Percentiles rank a stretch among this genome's conserved stretches.
phyloP scores from a whole-genome alignment of 2,329 filamentous ascomycete genomes.

The Ophiostoma pallidulum region DNA sequence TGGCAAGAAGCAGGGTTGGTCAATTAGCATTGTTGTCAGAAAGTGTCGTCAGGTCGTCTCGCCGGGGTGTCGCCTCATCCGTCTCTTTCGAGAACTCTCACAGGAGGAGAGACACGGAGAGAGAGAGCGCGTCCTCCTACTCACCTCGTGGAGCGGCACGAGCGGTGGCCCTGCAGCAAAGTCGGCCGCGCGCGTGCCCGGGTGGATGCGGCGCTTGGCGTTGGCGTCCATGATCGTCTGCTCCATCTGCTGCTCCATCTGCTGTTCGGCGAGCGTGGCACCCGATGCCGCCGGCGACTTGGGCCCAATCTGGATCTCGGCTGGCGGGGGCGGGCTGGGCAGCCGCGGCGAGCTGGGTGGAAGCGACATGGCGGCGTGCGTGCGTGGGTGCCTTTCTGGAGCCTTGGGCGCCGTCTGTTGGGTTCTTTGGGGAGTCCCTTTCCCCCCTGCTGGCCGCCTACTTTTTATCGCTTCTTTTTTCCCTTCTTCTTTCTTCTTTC shows the following conservation, averaged over 20 bases:
- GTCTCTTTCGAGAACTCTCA: too few species aligned
- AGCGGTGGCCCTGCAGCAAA: constrained; percentile 90
- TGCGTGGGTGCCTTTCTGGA: not conserved
- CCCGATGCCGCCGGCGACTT: constrained; percentile 19
- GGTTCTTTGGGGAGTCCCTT: too few species aligned
- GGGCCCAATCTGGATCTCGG: constrained; percentile 78
- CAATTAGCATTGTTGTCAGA: too few species aligned
- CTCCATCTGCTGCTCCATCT: constrained; percentile 50
- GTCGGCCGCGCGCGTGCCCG: constrained; percentile 82
- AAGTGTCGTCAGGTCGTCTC: too few species aligned
- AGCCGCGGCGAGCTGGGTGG: constrained; percentile 79
- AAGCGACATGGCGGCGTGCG: constrained; percentile 34
- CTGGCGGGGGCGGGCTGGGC: constrained; percentile 86
- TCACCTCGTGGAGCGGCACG: constrained; percentile 72
- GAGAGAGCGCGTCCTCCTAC: constrained; percentile 21
- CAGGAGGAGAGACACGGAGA: not conserved
- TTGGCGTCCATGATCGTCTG: constrained; percentile 59
- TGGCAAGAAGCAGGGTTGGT: too few species aligned
- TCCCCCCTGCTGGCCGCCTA: too few species aligned
- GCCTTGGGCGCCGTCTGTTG: not conserved
- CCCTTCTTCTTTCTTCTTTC: not conserved
- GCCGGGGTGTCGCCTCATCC: too few species aligned
- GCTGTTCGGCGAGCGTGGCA: constrained; percentile 38
- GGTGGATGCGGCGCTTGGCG: constrained; percentile 75
- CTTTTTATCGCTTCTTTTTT: too few species aligned